Percentiles rank a stretch among this genome's conserved stretches.
Conservation (phyloP, 2,329 filamentous ascomycete genomes). For the Xylogone sp. region DNA sequence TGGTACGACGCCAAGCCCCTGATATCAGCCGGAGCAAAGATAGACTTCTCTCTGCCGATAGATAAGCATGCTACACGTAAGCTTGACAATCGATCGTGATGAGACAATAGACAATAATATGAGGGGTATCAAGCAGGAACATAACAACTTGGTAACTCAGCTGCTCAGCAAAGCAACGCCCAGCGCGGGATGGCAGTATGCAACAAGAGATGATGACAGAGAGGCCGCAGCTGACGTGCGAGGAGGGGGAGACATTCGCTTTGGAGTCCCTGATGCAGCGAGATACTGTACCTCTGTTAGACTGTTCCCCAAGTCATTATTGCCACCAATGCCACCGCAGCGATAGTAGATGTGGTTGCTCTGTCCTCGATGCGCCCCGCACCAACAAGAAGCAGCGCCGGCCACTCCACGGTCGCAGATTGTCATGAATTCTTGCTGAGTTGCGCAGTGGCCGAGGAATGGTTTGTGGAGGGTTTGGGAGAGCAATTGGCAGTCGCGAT, state of each 20-base stretch:
- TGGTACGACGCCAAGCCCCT: no score
- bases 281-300: no score
- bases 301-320: no score
- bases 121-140: no score
- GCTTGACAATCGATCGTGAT: no score
- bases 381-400: not conserved
- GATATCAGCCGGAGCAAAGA: no score
- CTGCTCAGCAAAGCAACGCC: not conserved
- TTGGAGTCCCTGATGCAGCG: not conserved
- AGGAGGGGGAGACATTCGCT: not conserved
- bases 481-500: conserved; percentile 11
- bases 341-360: not conserved
- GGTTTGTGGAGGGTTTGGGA: no score
- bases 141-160: no score
- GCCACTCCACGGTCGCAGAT: not conserved
- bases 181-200: not conserved
- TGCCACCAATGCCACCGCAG: not conserved
- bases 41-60: no score
- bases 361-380: not conserved
- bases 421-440: not conserved
- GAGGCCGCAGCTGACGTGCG: not conserved
- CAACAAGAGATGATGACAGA: not conserved
- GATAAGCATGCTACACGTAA: no score
- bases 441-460: not conserved
- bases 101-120: no score